A percentile compares a stretch with the other conserved stretches of the same genome.
phyloP scores from a whole-genome alignment of 306 rosid species.

The Acacia crassicarpa region DNA sequence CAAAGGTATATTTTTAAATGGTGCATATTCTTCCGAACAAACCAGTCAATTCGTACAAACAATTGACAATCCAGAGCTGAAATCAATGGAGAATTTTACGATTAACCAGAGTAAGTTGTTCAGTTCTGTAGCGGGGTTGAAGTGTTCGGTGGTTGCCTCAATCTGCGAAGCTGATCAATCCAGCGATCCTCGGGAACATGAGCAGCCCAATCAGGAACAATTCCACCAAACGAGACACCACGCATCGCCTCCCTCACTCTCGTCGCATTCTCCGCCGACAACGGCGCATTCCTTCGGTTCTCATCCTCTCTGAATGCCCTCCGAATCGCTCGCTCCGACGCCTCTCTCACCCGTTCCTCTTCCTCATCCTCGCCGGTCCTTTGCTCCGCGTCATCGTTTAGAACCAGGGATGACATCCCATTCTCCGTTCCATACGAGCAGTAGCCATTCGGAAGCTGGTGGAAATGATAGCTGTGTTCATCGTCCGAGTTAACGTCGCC shows the following conservation, averaged over 20 bases:
- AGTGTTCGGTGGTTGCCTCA: constrained; percentile 39
- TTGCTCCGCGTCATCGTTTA: constrained; percentile 47
- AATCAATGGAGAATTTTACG: not conserved
- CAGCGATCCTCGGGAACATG: constrained; percentile 64
- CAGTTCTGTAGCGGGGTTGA: constrained; percentile 17
- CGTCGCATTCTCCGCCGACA: constrained; percentile 70
- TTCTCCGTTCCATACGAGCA: constrained; percentile 40
- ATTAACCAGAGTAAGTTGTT: not conserved
- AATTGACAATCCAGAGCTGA: not conserved
- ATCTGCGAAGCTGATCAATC: constrained; percentile 70
- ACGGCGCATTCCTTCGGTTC: constrained; percentile 64
- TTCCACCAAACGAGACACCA: constrained; percentile 66
- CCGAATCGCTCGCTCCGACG: constrained; percentile 48
- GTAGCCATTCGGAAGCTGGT: constrained; percentile 50
- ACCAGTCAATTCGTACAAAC: not conserved
- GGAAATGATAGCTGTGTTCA: constrained; percentile 36
- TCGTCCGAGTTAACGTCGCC: constrained; percentile 40
- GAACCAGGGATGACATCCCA: constrained; percentile 58
- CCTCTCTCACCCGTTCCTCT: constrained; percentile 37
- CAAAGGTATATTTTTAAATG: not conserved
- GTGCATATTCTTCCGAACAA: not conserved
- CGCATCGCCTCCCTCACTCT: constrained; percentile 93
- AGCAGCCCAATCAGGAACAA: constrained; percentile 69
- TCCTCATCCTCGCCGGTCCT: constrained; percentile 45
- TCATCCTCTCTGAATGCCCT: constrained; percentile 81